Conservation (phyloP, 176 grass and related monocot genomes). For the Aegilops sharonensis region DNA sequence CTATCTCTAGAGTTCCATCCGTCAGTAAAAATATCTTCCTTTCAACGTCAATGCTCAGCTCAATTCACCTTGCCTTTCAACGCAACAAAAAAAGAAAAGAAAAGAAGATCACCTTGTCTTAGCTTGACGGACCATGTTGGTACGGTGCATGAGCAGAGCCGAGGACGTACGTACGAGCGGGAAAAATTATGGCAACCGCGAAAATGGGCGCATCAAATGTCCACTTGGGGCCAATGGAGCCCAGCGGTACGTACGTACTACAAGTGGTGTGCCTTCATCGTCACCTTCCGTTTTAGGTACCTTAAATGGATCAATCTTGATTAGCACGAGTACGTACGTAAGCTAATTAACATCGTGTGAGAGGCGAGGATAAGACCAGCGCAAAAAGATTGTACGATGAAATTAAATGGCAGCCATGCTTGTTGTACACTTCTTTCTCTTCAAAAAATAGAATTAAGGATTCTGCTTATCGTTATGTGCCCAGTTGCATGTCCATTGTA, state of each 20-base stretch:
- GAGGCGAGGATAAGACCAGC: background rate
- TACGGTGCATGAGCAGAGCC: background rate
- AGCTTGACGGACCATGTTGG: background rate
- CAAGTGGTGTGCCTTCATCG: background rate
- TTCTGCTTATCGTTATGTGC: no score
- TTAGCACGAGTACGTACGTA: background rate
- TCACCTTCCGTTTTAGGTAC: slow-evolving; percentile 19
- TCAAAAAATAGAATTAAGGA: background rate
- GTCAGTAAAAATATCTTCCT: background rate
- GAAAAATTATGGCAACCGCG: background rate
- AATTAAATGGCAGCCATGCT: background rate
- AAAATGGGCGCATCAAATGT: slow-evolving; percentile 12
- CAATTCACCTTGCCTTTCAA: no score
- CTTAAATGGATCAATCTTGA: background rate
- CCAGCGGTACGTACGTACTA: background rate
- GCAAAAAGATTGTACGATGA: background rate
- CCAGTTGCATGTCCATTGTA: background rate
- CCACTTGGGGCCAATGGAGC: background rate
- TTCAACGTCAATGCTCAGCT: no score
- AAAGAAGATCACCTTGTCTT: no score
- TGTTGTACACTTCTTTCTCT: background rate
- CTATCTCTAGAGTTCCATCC: no score
- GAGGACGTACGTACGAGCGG: background rate
- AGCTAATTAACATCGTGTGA: background rate
- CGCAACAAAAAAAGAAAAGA: no score